Base-by-base conservation (phyloP, 1,284 basidiomycete genomes). In the Ustilago nuda region DNA sequence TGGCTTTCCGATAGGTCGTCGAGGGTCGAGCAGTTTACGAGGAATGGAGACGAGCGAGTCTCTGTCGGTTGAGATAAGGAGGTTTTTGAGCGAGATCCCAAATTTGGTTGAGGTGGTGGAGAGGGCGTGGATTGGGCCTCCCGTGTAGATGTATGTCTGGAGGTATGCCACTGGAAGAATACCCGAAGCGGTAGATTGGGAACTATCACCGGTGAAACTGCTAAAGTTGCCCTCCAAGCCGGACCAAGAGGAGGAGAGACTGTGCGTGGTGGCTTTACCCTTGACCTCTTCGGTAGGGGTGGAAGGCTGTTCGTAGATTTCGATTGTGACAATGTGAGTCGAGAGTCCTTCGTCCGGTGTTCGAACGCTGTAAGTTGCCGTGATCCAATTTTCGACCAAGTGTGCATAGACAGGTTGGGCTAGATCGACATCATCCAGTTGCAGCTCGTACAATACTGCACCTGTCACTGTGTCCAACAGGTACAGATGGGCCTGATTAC, bases 381-480 rank as follows among this genome's bases (percentile, higher is more conserved):
- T 92, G 60, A 98, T 87, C 95, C 96, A 98, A 85, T 98, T 98
- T 87, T 98, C 95, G 17, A 90, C 89, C 72, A 96, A 88, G 8
- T 88, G 87, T 15, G 91, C 91, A 72, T 91, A 89, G 11, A 95
- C 32, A 70, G 87, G 46, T 84, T 87, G n/a, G 23, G 85, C 72
- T 36, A 81, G 68, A 4, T 83, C 83, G 17, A 88, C 80, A 19
- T 82, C 56, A 13, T 76, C 74, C 56, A 80, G 62, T 57, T 56
- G 51, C 56, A 71, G 39, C 58, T 80, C 81, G 72, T 71, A 94
- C 1, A 95, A 77, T 4, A 93, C 87, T 0, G 88, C 90, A 2
- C 96, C 95, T 70, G 92, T 94, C 46, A 90, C 90, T 0, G 89
- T 89, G 83, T 98, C 94, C 19, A 97, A 79, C 8, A 97, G 86